phyloP scores from a whole-genome alignment of 2,329 filamentous ascomycete species.

The Colletotrichum aenigma region DNA sequence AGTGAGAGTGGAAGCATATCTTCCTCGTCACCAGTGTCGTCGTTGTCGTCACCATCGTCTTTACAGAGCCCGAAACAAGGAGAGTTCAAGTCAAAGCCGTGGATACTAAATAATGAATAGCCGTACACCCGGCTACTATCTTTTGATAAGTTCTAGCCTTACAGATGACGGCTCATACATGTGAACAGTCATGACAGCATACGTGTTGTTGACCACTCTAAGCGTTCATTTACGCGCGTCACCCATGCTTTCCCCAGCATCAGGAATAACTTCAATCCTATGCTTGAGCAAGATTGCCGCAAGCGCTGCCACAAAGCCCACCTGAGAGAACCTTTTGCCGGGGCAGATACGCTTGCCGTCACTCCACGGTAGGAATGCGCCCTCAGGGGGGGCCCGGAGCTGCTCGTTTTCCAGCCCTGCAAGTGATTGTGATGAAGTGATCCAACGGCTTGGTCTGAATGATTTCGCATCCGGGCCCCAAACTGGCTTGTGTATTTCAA shows the following conservation, averaged over 20 bases:
- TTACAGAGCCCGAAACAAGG: background rate
- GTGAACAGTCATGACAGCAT: background rate
- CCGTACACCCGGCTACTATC: background rate
- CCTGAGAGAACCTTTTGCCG: background rate
- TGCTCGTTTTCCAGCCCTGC: background rate
- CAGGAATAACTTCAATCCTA: background rate
- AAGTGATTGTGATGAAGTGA: background rate
- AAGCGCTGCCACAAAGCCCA: background rate
- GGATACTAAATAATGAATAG: background rate
- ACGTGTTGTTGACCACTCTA: background rate
- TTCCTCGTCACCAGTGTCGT: background rate
- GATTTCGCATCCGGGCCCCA: background rate
- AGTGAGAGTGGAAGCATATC: background rate
- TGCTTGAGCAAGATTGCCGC: background rate
- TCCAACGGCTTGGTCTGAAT: background rate
- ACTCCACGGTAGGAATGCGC: background rate
- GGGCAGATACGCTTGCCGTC: background rate
- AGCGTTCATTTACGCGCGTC: background rate
- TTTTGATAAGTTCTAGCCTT: background rate
- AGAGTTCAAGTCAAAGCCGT: background rate
- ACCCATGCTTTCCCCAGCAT: background rate
- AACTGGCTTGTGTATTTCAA: background rate
- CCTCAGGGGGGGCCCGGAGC: background rate
- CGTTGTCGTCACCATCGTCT: background rate
- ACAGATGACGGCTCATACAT: background rate